Conservation (phyloP, 768 basidiomycete species). For the Psilocybe azurescens region DNA sequence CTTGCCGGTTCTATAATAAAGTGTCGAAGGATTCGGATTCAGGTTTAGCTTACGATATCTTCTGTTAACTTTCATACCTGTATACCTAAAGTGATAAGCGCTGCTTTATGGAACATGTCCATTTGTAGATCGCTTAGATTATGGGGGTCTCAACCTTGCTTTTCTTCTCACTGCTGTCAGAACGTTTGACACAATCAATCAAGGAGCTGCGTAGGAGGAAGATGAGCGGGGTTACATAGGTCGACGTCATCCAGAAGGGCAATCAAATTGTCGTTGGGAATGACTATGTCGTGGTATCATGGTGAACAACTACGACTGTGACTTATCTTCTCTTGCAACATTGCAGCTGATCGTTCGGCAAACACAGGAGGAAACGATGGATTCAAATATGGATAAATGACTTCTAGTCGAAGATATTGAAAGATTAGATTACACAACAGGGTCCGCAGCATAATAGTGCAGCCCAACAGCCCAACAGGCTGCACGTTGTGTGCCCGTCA, state of each 20-base stretch:
- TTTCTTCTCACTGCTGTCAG: constrained; percentile 1
- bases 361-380: too few species aligned
- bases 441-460: not conserved
- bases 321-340: too few species aligned
- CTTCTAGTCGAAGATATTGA: too few species aligned
- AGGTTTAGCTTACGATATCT: not conserved
- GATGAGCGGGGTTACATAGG: not conserved
- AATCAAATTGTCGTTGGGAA: too few species aligned
- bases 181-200: constrained; percentile 9
- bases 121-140: not conserved
- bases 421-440: not conserved
- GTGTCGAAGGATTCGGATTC: not conserved
- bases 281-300: too few species aligned
- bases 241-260: too few species aligned
- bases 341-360: too few species aligned
- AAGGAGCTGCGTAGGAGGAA: not conserved
- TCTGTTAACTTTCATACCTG: not conserved
- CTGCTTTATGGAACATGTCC: not conserved
- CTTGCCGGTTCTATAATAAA: not conserved
- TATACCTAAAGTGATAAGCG: not conserved
- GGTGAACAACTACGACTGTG: too few species aligned
- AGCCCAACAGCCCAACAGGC: constrained; percentile 3
- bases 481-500: not conserved
- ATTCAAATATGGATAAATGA: too few species aligned
- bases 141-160: not conserved